phyloP scores from a whole-genome alignment of 2,329 filamentous ascomycete genomes.

The Scopulariopsis brevicaulis region DNA sequence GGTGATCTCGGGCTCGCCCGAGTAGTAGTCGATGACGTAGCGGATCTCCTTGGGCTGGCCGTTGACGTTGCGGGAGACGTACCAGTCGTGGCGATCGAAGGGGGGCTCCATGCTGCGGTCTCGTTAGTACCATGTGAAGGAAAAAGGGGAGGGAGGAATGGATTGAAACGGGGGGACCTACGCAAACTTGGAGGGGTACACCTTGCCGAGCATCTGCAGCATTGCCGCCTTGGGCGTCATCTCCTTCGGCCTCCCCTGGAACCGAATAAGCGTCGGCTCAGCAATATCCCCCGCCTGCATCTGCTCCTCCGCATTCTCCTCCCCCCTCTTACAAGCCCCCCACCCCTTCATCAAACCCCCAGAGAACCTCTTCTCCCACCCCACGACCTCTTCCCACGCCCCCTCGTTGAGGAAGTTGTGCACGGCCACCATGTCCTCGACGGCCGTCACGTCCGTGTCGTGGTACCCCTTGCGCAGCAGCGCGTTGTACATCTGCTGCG shows the following conservation, averaged over 20 bases:
- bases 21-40: conserved; percentile 97
- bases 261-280: conserved; percentile 67
- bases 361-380: conserved; percentile 82
- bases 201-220: conserved; percentile 64
- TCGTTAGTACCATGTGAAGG: too few species aligned
- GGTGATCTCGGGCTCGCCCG: conserved; percentile 65
- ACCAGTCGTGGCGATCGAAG: conserved; percentile 98
- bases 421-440: conserved; percentile 93
- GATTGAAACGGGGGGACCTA: conserved; percentile 27
- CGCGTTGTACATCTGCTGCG: conserved; percentile 99
- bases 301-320: conserved; percentile 42
- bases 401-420: conserved; percentile 98
- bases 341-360: conserved; percentile 62
- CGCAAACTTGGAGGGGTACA: conserved; percentile 73
- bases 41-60: conserved; percentile 67
- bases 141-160: neutral
- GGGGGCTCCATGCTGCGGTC: conserved; percentile 60
- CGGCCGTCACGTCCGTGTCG: conserved; percentile 84
- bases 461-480: conserved; percentile 92
- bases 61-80: conserved; percentile 60
- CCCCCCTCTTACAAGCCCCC: conserved; percentile 62
- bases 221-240: conserved; percentile 86
- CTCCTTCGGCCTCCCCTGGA: conserved; percentile 81
- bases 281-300: conserved; percentile 36
- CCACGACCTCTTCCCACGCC: conserved; percentile 89